A percentile compares a stretch with the other conserved stretches of the same genome.
phyloP scores from a whole-genome alignment of 106 monocot species.

The Amphibolis antarctica region DNA sequence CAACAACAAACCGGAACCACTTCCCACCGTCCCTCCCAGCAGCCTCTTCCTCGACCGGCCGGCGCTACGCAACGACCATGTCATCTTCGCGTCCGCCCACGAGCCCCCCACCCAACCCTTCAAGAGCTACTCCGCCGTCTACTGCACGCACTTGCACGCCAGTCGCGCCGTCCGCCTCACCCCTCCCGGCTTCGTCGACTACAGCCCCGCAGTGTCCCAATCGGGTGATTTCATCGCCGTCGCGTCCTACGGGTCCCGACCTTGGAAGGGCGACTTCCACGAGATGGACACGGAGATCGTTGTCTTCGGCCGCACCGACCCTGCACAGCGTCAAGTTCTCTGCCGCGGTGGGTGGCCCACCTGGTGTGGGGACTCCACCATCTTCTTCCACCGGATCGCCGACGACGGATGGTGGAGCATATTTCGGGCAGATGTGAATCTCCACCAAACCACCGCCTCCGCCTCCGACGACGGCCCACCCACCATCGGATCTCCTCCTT shows the following conservation, averaged over 20 bases:
- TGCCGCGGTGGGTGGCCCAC: slow-evolving; percentile 64
- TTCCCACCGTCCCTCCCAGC: slow-evolving; percentile 11
- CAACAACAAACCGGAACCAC: slow-evolving; percentile 15
- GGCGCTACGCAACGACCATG: slow-evolving; percentile 15
- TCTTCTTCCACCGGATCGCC: slow-evolving; percentile 62
- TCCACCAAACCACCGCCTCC: not conserved
- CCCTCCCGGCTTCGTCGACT: slow-evolving; percentile 37
- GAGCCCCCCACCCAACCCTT: slow-evolving; percentile 31
- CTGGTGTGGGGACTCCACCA: slow-evolving; percentile 44
- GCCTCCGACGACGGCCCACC: not conserved
- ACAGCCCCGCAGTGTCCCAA: slow-evolving; percentile 63
- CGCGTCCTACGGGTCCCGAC: slow-evolving; percentile 40
- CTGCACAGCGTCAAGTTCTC: slow-evolving; percentile 23
- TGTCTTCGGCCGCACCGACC: slow-evolving; percentile 39
- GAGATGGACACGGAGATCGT: slow-evolving; percentile 61
- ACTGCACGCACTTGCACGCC: slow-evolving; percentile 18
- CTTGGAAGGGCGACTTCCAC: slow-evolving; percentile 63
- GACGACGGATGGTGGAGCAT: slow-evolving; percentile 95
- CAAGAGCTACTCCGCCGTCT: slow-evolving; percentile 76
- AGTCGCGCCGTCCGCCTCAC: slow-evolving; percentile 33
- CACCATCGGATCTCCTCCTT: not conserved
- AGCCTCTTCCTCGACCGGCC: slow-evolving; percentile 78
- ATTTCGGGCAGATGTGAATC: slow-evolving; percentile 31
- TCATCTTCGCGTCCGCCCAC: slow-evolving; percentile 66
- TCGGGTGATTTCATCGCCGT: slow-evolving; percentile 65